These are phyloP conservation scores for Chrysoporthe cubensis DNA, from an alignment of 2,329 filamentous ascomycete species.

Conservation along the genomic window DNA sequence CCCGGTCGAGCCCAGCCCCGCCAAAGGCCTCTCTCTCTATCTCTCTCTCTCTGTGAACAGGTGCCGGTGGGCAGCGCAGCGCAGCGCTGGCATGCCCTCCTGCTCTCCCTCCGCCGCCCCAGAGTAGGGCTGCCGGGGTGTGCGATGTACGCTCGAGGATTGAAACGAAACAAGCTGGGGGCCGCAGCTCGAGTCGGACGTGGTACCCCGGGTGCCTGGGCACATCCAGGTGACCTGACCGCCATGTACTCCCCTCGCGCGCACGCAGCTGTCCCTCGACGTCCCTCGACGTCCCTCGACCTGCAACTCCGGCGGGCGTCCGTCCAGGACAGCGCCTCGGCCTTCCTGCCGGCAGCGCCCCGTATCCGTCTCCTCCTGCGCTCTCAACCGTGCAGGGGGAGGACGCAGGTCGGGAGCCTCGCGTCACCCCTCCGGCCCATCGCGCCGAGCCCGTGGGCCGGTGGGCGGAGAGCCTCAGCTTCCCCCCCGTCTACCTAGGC, in stretches of 20 bases:
- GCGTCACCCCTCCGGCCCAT: no score
- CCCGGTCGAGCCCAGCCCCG: no score
- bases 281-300: no score
- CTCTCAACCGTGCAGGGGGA: no score
- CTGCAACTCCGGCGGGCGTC: no score
- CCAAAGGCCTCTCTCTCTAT: not conserved
- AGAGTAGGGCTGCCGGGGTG: not conserved
- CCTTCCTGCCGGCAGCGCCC: no score
- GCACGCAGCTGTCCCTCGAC: not conserved
- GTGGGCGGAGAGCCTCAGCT: no score
- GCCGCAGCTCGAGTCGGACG: not conserved
- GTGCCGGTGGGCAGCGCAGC: not conserved
- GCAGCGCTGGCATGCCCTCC: not conserved
- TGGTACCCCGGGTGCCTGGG: not conserved
- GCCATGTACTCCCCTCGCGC: not conserved
- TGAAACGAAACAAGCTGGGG: conserved; percentile 4
- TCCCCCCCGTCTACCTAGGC: not conserved
- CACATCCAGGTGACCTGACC: conserved; percentile 1
- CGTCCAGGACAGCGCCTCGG: no score
- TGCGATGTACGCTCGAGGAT: not conserved
- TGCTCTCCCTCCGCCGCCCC: not conserved
- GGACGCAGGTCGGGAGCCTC: no score
- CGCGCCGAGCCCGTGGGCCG: no score
- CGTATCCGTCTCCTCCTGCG: no score
- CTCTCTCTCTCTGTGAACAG: not conserved